Evolutionary conservation across 1,139 yeast genomes (phyloP).

Genomic region (Yamadazyma siamensis): DNA sequence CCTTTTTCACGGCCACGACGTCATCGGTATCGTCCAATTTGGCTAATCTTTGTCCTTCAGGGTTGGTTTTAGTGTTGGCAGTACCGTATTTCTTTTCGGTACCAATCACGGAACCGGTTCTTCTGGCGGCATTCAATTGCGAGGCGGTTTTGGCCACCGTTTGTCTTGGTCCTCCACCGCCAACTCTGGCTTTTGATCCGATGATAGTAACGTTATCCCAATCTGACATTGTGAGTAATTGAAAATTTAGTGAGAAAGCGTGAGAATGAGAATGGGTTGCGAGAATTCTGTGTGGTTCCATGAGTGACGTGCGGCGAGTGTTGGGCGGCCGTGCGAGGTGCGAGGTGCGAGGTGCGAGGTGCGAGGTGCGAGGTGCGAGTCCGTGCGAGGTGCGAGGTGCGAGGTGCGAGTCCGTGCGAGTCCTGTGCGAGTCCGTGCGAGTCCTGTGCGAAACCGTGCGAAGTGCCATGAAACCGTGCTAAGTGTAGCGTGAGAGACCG

Average conservation of each 20-base stretch:
- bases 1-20: conserved; percentile 87
- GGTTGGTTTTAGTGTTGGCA: conserved; percentile 61
- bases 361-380: too few species aligned
- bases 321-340: too few species aligned
- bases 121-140: conserved; percentile 88
- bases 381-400: too few species aligned
- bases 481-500: too few species aligned
- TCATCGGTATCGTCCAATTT: conserved; percentile 92
- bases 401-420: too few species aligned
- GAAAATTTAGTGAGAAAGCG: too few species aligned
- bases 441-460: too few species aligned
- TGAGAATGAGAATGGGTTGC: too few species aligned
- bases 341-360: too few species aligned
- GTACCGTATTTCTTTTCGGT: conserved; percentile 91
- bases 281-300: conserved; percentile 6
- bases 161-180: conserved; percentile 87
- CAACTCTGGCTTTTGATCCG: conserved; percentile 84
- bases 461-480: too few species aligned
- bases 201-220: conserved; percentile 90
- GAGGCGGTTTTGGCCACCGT: conserved; percentile 75
- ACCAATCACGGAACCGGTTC: conserved; percentile 82
- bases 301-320: conserved; percentile 4
- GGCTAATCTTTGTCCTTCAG: conserved; percentile 93
- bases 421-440: too few species aligned
- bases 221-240: conserved; percentile 58